Percentiles rank a stretch among this genome's conserved stretches.
phyloP scores from a whole-genome alignment of 257 asterid species.

The Mitragyna speciosa region DNA sequence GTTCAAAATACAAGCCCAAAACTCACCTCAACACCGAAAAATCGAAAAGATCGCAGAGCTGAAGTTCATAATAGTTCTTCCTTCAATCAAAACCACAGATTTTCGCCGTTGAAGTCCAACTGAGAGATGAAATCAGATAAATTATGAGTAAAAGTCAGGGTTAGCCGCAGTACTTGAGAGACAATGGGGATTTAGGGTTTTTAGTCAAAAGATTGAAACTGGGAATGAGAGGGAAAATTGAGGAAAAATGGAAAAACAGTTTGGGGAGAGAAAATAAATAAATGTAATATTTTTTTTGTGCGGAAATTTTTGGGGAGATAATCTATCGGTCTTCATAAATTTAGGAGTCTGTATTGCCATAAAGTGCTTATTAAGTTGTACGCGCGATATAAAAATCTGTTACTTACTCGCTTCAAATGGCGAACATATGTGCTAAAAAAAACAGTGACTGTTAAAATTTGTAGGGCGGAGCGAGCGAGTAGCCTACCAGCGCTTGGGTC shows the following conservation, averaged over 20 bases:
- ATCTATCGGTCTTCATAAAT: conserved; percentile 37
- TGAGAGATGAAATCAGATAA: conserved; percentile 14
- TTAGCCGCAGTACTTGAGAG: conserved; percentile 27
- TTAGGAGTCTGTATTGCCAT: conserved; percentile 18
- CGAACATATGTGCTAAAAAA: not conserved
- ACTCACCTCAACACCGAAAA: conserved; percentile 34
- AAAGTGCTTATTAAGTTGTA: not conserved
- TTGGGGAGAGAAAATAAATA: conserved; percentile 17
- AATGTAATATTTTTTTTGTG: not conserved
- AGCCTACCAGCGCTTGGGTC: not conserved
- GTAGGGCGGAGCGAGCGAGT: not conserved
- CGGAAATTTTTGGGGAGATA: conserved; percentile 19
- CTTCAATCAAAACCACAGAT: conserved; percentile 3
- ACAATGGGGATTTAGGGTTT: conserved; percentile 27
- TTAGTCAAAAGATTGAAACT: conserved; percentile 58
- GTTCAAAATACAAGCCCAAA: conserved; percentile 19
- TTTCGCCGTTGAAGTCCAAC: conserved; percentile 3
- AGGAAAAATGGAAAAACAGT: conserved; percentile 20
- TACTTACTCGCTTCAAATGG: not conserved
- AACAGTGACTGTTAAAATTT: not conserved
- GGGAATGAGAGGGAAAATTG: conserved; percentile 48
- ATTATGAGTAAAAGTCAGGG: conserved; percentile 7
- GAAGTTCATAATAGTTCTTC: conserved; percentile 15
- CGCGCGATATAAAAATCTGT: not conserved
- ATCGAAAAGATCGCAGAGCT: conserved; percentile 19